Percentiles rank a stretch among this genome's conserved stretches.
Evolutionary conservation across 257 asterid species (phyloP).

Genomic region (Penstemon newberryi): DNA sequence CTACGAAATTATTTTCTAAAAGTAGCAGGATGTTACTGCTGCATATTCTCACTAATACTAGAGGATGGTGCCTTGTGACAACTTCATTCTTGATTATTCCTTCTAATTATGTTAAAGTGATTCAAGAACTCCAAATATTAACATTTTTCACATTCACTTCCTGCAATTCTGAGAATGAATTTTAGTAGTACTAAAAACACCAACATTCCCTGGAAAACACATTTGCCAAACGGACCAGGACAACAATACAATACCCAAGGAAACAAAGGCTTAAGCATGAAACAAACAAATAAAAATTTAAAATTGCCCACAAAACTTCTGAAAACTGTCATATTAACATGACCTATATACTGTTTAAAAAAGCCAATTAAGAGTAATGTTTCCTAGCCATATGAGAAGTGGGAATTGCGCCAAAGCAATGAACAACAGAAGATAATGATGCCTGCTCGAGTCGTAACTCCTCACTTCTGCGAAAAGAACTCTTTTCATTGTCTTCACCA

Average conservation of each 20-base stretch:
- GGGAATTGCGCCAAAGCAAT: conserved; percentile 59
- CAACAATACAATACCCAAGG: not conserved
- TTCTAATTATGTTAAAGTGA: too few species aligned
- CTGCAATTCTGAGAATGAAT: not conserved
- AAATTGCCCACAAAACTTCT: conserved; percentile 16
- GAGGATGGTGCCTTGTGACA: too few species aligned
- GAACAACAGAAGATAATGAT: conserved; percentile 53
- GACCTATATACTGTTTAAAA: conserved; percentile 18
- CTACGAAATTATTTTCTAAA: too few species aligned
- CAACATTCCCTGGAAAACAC: not conserved
- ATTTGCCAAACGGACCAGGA: not conserved
- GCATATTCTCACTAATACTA: too few species aligned
- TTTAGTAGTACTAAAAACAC: not conserved
- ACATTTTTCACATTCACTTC: too few species aligned
- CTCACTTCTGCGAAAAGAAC: conserved; percentile 56
- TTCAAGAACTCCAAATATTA: too few species aligned
- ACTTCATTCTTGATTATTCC: too few species aligned
- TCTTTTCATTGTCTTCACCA: conserved; percentile 59
- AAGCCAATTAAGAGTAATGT: conserved; percentile 55
- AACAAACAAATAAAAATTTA: not conserved
- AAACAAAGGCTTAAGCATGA: conserved; percentile 8
- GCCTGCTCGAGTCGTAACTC: conserved; percentile 52
- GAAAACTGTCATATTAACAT: conserved; percentile 16
- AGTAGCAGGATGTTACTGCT: too few species aligned
- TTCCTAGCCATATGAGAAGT: conserved; percentile 53